Base-by-base conservation (phyloP, 495 filamentous ascomycete genomes). In the Neurospora sp. region DNA sequence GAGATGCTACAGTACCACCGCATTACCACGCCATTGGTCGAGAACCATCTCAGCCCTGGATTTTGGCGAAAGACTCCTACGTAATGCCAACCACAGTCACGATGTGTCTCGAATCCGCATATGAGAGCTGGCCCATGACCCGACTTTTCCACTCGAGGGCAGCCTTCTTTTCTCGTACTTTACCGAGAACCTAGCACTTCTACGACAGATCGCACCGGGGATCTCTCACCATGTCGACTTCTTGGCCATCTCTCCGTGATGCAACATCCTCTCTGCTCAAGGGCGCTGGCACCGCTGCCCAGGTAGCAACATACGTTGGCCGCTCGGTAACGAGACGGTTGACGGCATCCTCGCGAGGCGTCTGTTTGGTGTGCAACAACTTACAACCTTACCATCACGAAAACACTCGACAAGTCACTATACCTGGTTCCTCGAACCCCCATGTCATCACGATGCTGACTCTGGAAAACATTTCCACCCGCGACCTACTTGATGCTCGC, bases 321-420 rank as follows among this genome's bases (percentile, higher is more conserved):
- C 86, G 83, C 20, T 82, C 76, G 10, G 84, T 77, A 70, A 84
- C 83, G 20, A 76, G 77, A 81, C 86, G 86, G 79, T 77, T 74
- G 71, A 73, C 75, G 39, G 68, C 38, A 4, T 75, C 71, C 37
- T 77, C 74, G 38, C 69, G 38, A 12, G 20, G 20, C 37, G n/a
- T 47, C 45, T 20, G 14, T 31, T 12, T 42, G 40, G 35, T 27
- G 18, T 68, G 45, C 68, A 59, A 20, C 42, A 38, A 16, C 20
- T 8, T n/a, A 35, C 38, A 35, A 14, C 3, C 47, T 0, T 59
- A 59, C 0, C 20, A 59, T 5, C 47, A 59, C 47, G 47, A 59
- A 27, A 59, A 59, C 47, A 59, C 47, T 59, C 47, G 47, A 59
- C 47, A 7, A 14, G 47, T 59, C 5, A 3, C 47, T 1, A 6